Percentiles rank a stretch among this genome's conserved stretches.
Conservation (phyloP, 768 basidiomycete genomes). For the Gelatoporia subvermispora region DNA sequence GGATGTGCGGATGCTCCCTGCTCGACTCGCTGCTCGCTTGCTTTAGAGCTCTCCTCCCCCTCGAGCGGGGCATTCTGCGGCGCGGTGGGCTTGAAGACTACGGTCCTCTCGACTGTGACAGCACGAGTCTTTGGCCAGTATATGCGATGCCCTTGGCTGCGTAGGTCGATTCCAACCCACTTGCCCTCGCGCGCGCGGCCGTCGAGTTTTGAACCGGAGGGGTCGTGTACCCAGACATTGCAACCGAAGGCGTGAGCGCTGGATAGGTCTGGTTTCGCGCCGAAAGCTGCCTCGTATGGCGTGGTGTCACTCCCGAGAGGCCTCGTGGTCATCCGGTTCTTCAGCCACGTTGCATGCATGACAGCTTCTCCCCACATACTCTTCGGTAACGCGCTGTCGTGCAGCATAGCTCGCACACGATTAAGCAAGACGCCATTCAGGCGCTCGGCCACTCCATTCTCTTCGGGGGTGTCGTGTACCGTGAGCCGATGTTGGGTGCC, state of each 20-base stretch:
- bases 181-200: too few relatives aligned
- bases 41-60: constrained; percentile 9
- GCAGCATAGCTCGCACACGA: constrained; percentile 28
- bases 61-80: constrained; percentile 8
- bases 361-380: constrained; percentile 37
- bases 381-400: constrained; percentile 20
- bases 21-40: too few relatives aligned
- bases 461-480: too few relatives aligned
- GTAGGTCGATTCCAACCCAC: too few relatives aligned
- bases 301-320: constrained; percentile 18
- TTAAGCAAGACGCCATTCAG: constrained; percentile 34
- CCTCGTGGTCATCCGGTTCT: constrained; percentile 28
- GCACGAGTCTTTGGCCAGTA: constrained; percentile 2
- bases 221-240: constrained; percentile 5
- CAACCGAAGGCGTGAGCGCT: constrained; percentile 2
- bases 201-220: constrained; percentile 9
- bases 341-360: constrained; percentile 30
- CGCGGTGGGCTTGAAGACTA: constrained; percentile 8
- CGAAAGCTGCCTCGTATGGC: constrained; percentile 13
- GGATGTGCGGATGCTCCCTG: too few relatives aligned
- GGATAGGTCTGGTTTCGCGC: not conserved
- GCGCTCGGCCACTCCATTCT: constrained; percentile 39
- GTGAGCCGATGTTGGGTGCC: too few relatives aligned
- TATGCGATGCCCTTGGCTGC: too few relatives aligned
- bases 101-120: constrained; percentile 3